Evolutionary conservation across 495 filamentous ascomycete genomes (phyloP).

Genomic region (Podospora conica): DNA sequence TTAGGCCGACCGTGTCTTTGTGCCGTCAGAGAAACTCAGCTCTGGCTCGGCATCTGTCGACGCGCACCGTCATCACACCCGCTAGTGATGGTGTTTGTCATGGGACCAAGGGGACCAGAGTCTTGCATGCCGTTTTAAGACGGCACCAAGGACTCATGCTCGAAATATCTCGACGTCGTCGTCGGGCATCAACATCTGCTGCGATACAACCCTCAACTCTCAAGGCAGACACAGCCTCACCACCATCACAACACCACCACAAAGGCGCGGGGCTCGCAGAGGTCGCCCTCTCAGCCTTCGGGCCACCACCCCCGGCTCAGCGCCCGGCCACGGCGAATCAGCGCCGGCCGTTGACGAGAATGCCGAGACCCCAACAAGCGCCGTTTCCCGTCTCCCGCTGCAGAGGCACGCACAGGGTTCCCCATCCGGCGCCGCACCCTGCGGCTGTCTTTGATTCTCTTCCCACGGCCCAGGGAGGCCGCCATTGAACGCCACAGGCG

Average conservation of each 20-base stretch:
- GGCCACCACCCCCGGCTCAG: background rate
- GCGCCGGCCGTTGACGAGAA: background rate
- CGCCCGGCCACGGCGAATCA: constrained; percentile 4
- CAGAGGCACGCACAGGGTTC: background rate
- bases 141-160: no score
- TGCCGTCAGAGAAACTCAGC: background rate
- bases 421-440: background rate
- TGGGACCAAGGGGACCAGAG: background rate
- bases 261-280: constrained; percentile 1
- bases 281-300: constrained; percentile 7
- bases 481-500: background rate
- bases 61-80: background rate
- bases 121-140: background rate
- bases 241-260: background rate
- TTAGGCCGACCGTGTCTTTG: background rate
- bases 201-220: background rate
- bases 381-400: constrained; percentile 2
- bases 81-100: background rate
- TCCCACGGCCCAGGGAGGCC: background rate
- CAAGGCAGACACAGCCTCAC: background rate
- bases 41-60: background rate
- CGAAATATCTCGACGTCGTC: background rate
- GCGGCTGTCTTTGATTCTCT: background rate
- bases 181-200: background rate
- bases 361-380: constrained; percentile 3